Evolutionary conservation across 805 yeast genomes (phyloP).

Genomic region (Wickerhamomyces pijperi): DNA sequence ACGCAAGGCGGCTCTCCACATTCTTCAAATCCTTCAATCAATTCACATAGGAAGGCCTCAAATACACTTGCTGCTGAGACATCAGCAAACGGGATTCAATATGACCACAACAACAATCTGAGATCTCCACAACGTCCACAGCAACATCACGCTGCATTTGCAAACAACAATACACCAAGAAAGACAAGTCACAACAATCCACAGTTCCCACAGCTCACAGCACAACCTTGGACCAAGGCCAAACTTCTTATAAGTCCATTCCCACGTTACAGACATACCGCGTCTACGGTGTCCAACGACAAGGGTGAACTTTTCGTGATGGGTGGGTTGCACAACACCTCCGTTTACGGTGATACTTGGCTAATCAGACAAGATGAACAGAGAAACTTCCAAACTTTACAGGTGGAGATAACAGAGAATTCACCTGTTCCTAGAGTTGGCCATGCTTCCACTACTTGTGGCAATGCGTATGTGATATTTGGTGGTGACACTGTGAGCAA

Average conservation of each 20-base stretch:
- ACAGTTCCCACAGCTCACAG: constrained; percentile 3
- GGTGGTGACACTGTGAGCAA: constrained; percentile 95
- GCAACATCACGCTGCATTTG: neutral
- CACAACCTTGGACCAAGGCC: constrained; percentile 43
- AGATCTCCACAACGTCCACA: constrained; percentile 15
- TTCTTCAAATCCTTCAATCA: constrained; percentile 13
- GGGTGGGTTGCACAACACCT: constrained; percentile 91
- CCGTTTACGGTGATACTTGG: constrained; percentile 96
- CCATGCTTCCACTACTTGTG: constrained; percentile 83
- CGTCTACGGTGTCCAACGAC: constrained; percentile 65
- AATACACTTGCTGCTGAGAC: neutral
- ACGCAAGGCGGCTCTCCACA: constrained; percentile 12
- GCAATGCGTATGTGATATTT: constrained; percentile 88
- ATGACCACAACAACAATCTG: constrained; percentile 16
- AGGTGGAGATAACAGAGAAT: constrained; percentile 60
- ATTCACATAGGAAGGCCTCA: constrained; percentile 5
- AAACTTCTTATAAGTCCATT: constrained; percentile 71
- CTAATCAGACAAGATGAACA: constrained; percentile 42
- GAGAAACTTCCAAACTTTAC: constrained; percentile 29
- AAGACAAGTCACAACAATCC: constrained; percentile 3
- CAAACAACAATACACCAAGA: constrained; percentile 4
- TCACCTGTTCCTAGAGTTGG: constrained; percentile 96
- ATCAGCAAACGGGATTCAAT: constrained; percentile 5
- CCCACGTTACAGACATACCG: constrained; percentile 90
- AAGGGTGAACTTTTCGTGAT: constrained; percentile 75